Evolutionary conservation across 495 filamentous ascomycete genomes (phyloP).

Genomic region (Tuber melanosporum): DNA sequence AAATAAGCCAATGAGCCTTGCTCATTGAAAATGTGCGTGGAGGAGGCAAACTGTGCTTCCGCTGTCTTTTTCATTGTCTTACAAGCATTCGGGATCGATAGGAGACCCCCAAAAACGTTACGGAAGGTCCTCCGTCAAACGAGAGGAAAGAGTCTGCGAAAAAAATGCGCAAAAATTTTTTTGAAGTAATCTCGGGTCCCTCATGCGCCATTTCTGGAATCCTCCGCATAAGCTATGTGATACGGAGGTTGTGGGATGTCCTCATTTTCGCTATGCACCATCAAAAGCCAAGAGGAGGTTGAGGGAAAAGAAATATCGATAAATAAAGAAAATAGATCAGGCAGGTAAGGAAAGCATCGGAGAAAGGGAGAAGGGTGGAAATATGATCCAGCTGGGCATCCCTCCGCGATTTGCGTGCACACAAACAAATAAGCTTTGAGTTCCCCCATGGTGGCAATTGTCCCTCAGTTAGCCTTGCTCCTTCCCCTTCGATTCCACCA

Average conservation of each 20-base stretch:
- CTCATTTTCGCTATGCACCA: not conserved
- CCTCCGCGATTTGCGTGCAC: not conserved
- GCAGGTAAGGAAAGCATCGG: not conserved
- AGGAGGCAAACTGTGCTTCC: not conserved
- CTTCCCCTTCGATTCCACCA: constrained; percentile 1
- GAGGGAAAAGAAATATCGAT: not conserved
- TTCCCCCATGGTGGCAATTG: not conserved
- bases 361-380: not conserved
- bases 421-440: not conserved
- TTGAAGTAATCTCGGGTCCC: not conserved
- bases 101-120: not conserved
- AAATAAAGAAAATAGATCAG: not conserved
- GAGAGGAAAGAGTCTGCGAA: not conserved
- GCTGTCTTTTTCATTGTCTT: not conserved
- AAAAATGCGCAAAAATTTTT: not conserved
- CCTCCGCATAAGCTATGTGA: not conserved
- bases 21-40: not conserved
- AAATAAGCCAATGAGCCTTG: not conserved
- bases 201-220: not conserved
- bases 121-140: not conserved
- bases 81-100: not conserved
- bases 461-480: constrained; percentile 3
- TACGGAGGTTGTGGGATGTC: not conserved
- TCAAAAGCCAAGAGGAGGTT: not conserved
- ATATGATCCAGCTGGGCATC: not conserved